Evolutionary conservation across 2,329 filamentous ascomycete genomes (phyloP).

Genomic region (Gaeumannomyces sp.): DNA sequence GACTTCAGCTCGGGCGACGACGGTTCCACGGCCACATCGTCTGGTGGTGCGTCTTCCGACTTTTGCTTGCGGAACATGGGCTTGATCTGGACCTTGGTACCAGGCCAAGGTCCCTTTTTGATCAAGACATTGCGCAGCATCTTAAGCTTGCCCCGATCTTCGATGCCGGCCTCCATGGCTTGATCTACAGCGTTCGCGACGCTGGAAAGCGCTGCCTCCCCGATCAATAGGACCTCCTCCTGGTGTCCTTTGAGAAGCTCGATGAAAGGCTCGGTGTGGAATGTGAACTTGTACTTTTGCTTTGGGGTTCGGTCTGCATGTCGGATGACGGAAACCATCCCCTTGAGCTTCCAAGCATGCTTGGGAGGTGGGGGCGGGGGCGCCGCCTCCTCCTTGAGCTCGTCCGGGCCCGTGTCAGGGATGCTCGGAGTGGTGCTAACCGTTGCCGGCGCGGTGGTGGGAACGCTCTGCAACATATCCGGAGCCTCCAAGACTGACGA

Average conservation of each 20-base stretch:
- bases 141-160: slow-evolving; percentile 82
- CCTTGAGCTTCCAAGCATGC: slow-evolving; percentile 96
- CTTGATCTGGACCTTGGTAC: slow-evolving; percentile 98
- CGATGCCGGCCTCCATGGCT: slow-evolving; percentile 70
- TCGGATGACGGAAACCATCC: slow-evolving; percentile 91
- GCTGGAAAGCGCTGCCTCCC: slow-evolving; percentile 80
- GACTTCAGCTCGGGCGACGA: slow-evolving; percentile 2
- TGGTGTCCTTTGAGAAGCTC: slow-evolving; percentile 91
- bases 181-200: slow-evolving; percentile 82
- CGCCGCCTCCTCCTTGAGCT: slow-evolving; percentile 31
- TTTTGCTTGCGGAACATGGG: slow-evolving; percentile 95
- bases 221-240: slow-evolving; percentile 91
- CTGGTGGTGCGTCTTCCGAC: slow-evolving; percentile 40
- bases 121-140: slow-evolving; percentile 78
- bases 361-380: slow-evolving; percentile 69
- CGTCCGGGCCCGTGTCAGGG: slow-evolving; percentile 25
- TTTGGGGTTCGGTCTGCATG: slow-evolving; percentile 97
- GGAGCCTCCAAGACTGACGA: background rate
- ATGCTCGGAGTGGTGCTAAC: slow-evolving; percentile 32
- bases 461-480: slow-evolving; percentile 21
- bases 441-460: slow-evolving; percentile 33
- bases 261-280: slow-evolving; percentile 94
- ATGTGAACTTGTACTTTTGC: slow-evolving; percentile 99
- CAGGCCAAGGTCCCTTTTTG: slow-evolving; percentile 89
- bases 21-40: background rate